Conservation (phyloP, 768 basidiomycete species). For the Tylopilus cervinicoccineus region DNA sequence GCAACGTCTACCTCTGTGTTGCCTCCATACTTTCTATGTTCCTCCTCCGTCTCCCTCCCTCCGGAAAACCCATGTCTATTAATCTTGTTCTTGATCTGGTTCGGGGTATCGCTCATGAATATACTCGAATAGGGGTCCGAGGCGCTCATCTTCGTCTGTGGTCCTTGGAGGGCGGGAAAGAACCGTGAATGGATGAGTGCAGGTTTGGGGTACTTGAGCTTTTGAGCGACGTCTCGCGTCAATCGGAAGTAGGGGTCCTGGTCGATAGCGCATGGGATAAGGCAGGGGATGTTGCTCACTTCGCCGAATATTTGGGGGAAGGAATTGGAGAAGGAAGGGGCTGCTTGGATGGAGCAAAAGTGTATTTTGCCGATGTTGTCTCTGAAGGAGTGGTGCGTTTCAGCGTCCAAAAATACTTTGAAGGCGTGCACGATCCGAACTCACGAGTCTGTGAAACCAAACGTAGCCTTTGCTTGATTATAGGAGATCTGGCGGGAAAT, state of each 20-base stretch:
- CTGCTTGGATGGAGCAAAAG: constrained; percentile 93
- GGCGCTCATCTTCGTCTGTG: constrained; percentile 99
- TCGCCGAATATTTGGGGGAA: constrained; percentile 97
- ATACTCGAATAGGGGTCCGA: constrained; percentile 91
- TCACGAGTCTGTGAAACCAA: constrained; percentile 95
- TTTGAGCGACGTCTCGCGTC: constrained; percentile 91
- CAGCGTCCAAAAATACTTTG: neutral
- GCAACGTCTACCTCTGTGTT: constrained; percentile 93
- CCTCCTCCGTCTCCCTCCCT: constrained; percentile 93
- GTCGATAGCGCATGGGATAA: constrained; percentile 98
- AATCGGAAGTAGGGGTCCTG: constrained; percentile 98
- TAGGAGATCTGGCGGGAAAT: constrained; percentile 91
- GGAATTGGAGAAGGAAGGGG: constrained; percentile 95
- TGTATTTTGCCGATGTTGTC: constrained; percentile 99
- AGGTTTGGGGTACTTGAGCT: constrained; percentile 95
- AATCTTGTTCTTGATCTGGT: constrained; percentile 97
- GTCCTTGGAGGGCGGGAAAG: constrained; percentile 96
- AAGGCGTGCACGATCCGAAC: constrained; percentile 26
- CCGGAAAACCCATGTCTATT: constrained; percentile 96
- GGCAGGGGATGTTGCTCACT: constrained; percentile 75
- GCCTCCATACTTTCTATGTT: constrained; percentile 84
- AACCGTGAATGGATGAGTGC: constrained; percentile 91
- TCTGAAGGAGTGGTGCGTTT: constrained; percentile 37
- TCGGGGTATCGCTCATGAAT: constrained; percentile 90
- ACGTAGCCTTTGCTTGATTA: constrained; percentile 91